Conservation (phyloP, 2,329 filamentous ascomycete species). For the Sclerotiophoma versabilis region DNA sequence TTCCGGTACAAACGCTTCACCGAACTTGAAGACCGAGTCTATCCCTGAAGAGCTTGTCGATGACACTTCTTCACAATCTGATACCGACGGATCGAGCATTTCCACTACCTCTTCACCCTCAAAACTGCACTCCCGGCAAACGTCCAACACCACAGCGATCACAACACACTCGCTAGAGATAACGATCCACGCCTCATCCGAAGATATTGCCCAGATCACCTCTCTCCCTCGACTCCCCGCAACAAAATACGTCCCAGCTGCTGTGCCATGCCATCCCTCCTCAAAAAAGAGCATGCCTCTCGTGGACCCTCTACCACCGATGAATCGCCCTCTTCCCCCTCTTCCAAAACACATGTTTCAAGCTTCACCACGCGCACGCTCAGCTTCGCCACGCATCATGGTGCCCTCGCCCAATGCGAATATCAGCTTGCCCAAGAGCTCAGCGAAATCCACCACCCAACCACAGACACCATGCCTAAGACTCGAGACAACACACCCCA, state of each 20-base stretch:
- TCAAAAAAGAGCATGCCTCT: slow-evolving; percentile 20
- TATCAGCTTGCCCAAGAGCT: slow-evolving; percentile 7
- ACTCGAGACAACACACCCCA: slow-evolving; percentile 24
- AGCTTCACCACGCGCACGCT: slow-evolving; percentile 23
- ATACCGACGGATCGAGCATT: slow-evolving; percentile 29
- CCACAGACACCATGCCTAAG: slow-evolving; percentile 11
- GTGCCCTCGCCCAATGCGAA: background rate
- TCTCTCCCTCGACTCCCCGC: slow-evolving; percentile 14
- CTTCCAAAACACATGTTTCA: slow-evolving; percentile 24
- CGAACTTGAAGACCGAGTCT: slow-evolving; percentile 26
- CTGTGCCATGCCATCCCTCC: background rate
- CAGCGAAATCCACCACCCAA: slow-evolving; percentile 7
- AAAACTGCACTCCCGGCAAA: slow-evolving; percentile 29
- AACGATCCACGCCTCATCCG: slow-evolving; percentile 35
- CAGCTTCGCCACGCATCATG: slow-evolving; percentile 25
- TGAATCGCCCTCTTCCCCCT: slow-evolving; percentile 35
- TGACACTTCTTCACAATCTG: slow-evolving; percentile 26
- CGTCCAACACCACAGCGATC: slow-evolving; percentile 27
- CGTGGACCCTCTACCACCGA: slow-evolving; percentile 25
- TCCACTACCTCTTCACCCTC: slow-evolving; percentile 9
- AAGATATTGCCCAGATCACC: slow-evolving; percentile 32
- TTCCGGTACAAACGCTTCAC: slow-evolving; percentile 29
- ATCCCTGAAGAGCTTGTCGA: slow-evolving; percentile 31
- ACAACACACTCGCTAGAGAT: slow-evolving; percentile 37
- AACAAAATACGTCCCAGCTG: slow-evolving; percentile 3